These are phyloP conservation scores for Magnusiomyces suaveolens DNA, from an alignment of 1,139 yeast genomes.

Conservation along the genomic window DNA sequence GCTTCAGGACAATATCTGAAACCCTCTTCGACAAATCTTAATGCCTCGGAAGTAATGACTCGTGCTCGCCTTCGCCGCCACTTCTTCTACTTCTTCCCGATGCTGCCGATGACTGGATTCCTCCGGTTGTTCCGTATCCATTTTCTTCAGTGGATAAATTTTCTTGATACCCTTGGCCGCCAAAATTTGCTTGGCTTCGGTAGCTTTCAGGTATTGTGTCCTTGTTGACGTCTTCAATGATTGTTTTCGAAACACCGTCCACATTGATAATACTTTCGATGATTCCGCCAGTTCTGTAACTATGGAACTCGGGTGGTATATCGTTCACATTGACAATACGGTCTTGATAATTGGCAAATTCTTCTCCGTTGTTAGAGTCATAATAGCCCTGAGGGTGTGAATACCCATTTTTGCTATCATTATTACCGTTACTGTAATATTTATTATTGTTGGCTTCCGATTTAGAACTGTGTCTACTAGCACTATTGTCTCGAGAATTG, in stretches of 20 bases:
- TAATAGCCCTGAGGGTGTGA: neutral
- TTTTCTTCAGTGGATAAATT: too few relatives aligned
- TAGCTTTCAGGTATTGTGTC: too few relatives aligned
- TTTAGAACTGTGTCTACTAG: neutral
- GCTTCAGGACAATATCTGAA: too few relatives aligned
- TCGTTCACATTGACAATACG: slow-evolving; percentile 4
- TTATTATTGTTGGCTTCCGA: too few relatives aligned
- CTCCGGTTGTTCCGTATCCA: too few relatives aligned
- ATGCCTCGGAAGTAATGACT: too few relatives aligned
- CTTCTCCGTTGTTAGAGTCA: slow-evolving; percentile 9
- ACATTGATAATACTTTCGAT: slow-evolving; percentile 78
- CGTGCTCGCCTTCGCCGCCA: too few relatives aligned
- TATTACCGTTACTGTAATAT: neutral
- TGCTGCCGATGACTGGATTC: too few relatives aligned
- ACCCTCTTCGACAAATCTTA: too few relatives aligned
- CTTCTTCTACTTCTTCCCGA: too few relatives aligned
- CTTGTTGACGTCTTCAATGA: slow-evolving; percentile 46
- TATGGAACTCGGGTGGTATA: slow-evolving; percentile 23
- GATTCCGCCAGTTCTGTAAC: slow-evolving; percentile 51
- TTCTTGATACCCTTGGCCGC: too few relatives aligned
- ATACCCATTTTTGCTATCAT: neutral
- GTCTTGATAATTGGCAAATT: slow-evolving; percentile 16
- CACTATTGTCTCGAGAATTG: neutral
- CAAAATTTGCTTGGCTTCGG: neutral
- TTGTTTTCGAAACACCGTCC: slow-evolving; percentile 78